phyloP scores from a whole-genome alignment of 1,139 yeast species.

The Pichia sp. region DNA sequence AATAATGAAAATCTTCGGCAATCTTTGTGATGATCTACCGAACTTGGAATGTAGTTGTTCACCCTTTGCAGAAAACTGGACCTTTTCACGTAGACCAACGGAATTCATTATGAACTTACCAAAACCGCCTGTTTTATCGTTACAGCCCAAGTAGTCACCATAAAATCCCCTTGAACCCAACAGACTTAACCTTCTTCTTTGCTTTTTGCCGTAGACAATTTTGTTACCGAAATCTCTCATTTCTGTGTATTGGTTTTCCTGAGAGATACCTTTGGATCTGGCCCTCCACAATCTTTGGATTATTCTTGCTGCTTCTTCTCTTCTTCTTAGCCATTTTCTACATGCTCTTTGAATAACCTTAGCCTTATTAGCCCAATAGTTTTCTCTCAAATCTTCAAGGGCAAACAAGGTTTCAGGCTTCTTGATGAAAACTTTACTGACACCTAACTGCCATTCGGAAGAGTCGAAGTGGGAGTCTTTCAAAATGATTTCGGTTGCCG shows the following conservation, averaged over 20 bases:
- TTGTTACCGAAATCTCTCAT: conserved; percentile 79
- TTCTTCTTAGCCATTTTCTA: conserved; percentile 76
- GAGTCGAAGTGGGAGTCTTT: conserved; percentile 75
- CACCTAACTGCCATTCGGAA: conserved; percentile 87
- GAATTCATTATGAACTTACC: conserved; percentile 54
- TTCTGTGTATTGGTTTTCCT: conserved; percentile 63
- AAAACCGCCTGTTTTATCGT: conserved; percentile 62
- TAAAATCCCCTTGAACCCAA: conserved; percentile 85
- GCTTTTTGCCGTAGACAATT: conserved; percentile 70
- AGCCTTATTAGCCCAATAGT: conserved; percentile 98
- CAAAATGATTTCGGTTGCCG: conserved; percentile 78
- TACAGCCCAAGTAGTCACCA: conserved; percentile 92
- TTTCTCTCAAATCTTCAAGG: conserved; percentile 92
- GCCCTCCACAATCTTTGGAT: conserved; percentile 86
- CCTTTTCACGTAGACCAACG: conserved; percentile 64
- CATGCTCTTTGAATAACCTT: conserved; percentile 96
- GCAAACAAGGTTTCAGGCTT: conserved; percentile 97
- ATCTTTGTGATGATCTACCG: conserved; percentile 84
- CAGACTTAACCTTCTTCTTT: conserved; percentile 84
- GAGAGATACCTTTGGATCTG: conserved; percentile 55
- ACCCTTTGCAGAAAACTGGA: conserved; percentile 78
- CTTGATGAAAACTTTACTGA: conserved; percentile 90
- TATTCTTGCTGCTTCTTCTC: conserved; percentile 81
- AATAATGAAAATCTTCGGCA: conserved; percentile 68
- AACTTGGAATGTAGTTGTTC: conserved; percentile 80